Conservation (phyloP, 805 yeast genomes). For the Blastobotrys terrestris region DNA sequence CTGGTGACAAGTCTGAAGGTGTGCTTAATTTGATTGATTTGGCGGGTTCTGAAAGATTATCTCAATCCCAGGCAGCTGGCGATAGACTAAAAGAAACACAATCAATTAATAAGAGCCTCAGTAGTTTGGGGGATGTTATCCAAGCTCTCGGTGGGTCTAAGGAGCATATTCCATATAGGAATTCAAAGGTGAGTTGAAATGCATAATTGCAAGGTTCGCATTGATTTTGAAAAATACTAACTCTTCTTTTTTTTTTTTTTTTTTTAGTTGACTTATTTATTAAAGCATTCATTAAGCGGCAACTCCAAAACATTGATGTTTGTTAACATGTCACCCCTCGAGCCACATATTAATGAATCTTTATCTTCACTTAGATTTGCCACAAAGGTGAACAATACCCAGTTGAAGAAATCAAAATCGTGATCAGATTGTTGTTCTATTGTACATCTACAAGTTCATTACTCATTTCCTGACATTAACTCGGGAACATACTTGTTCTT, state of each 20-base stretch:
- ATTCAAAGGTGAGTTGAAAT: conserved; percentile 39
- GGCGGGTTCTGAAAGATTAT: conserved; percentile 89
- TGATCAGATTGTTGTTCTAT: not conserved
- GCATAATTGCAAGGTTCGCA: too few species aligned
- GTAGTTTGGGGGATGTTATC: conserved; percentile 87
- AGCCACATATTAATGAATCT: conserved; percentile 63
- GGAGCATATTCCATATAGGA: conserved; percentile 59
- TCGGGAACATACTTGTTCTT: not conserved
- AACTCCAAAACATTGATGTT: conserved; percentile 88
- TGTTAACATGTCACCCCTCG: conserved; percentile 74
- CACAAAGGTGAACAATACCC: conserved; percentile 38
- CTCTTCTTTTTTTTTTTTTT: too few species aligned
- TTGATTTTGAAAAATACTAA: too few species aligned
- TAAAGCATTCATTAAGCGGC: conserved; percentile 81
- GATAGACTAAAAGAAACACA: conserved; percentile 81
- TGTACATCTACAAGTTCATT: not conserved
- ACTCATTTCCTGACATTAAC: not conserved
- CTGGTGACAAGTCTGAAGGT: conserved; percentile 49
- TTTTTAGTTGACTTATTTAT: conserved; percentile 56
- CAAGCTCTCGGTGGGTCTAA: conserved; percentile 48
- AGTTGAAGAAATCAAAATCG: conserved; percentile 10
- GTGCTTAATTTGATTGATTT: conserved; percentile 76
- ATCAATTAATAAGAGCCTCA: conserved; percentile 79
- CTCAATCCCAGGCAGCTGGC: conserved; percentile 71
- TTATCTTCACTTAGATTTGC: conserved; percentile 86